Percentiles rank a stretch among this genome's conserved stretches.
Conservation (phyloP, 2,329 filamentous ascomycete genomes). For the Penicillium sp. region DNA sequence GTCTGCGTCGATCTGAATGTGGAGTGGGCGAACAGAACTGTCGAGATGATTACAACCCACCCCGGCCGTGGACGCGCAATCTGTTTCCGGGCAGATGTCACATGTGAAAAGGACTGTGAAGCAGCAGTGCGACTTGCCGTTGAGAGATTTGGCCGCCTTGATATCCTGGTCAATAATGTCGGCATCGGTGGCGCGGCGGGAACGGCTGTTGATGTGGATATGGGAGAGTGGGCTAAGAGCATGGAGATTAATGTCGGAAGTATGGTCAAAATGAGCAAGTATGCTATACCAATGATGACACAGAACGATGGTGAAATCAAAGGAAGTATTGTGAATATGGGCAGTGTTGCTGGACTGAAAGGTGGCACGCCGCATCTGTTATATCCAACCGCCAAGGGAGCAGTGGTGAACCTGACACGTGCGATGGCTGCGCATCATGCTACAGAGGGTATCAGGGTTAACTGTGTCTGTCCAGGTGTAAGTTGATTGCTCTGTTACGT, state of each 20-base stretch:
- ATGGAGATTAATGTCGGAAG: conserved; percentile 64
- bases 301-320: conserved; percentile 49
- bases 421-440: conserved; percentile 59
- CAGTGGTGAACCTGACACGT: conserved; percentile 57
- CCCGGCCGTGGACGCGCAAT: conserved; percentile 35
- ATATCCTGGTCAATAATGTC: conserved; percentile 66
- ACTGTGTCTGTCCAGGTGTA: conserved; percentile 55
- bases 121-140: conserved; percentile 38
- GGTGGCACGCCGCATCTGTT: conserved; percentile 56
- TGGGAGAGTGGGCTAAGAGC: conserved; percentile 57
- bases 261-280: conserved; percentile 66
- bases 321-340: conserved; percentile 54
- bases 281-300: conserved; percentile 61
- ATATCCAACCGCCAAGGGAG: conserved; percentile 56
- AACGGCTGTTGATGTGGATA: conserved; percentile 61
- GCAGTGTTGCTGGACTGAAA: conserved; percentile 54
- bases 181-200: conserved; percentile 61
- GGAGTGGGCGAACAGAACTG: conserved; percentile 54
- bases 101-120: conserved; percentile 53
- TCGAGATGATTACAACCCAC: conserved; percentile 51
- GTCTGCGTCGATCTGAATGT: conserved; percentile 59
- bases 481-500: background rate
- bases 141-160: conserved; percentile 54
- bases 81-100: conserved; percentile 53
- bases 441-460: conserved; percentile 52